phyloP scores from a whole-genome alignment of 805 yeast genomes.

The Kluyveromyces lactis region DNA sequence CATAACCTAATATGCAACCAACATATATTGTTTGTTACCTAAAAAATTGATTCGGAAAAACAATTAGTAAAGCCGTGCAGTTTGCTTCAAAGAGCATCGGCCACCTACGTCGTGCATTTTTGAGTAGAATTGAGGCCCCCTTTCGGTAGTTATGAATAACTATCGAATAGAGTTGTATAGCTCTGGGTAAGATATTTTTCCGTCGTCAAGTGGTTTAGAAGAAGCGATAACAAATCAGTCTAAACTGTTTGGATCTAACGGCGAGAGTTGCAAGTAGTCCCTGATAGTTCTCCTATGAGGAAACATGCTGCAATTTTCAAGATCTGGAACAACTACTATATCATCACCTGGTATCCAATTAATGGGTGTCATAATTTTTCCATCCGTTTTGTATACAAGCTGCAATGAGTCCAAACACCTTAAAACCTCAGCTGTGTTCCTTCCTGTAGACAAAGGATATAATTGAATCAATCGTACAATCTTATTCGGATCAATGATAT shows the following conservation, averaged over 20 bases:
- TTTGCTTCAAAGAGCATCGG: too few species aligned
- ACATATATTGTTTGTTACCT: too few species aligned
- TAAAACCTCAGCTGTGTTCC: constrained; percentile 68
- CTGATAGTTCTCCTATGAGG: constrained; percentile 54
- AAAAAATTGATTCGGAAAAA: too few species aligned
- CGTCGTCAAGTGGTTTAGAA: too few species aligned
- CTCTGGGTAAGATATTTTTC: too few species aligned
- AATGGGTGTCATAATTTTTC: constrained; percentile 57
- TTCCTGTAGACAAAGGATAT: constrained; percentile 68
- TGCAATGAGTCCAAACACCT: constrained; percentile 66
- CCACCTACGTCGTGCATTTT: too few species aligned
- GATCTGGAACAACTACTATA: constrained; percentile 63
- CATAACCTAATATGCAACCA: too few species aligned
- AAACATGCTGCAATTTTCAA: constrained; percentile 47
- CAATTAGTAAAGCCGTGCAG: too few species aligned
- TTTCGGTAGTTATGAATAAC: too few species aligned
- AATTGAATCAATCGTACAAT: constrained; percentile 54
- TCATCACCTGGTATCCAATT: constrained; percentile 71
- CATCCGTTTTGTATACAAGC: constrained; percentile 43
- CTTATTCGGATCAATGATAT: constrained; percentile 60
- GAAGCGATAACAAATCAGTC: too few species aligned
- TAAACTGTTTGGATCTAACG: constrained; percentile 17
- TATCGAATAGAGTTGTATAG: too few species aligned
- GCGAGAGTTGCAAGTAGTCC: constrained; percentile 56
- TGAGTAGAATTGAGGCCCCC: too few species aligned